Conservation (phyloP, 2,329 filamentous ascomycete species). For the Ramichloridium luteum region DNA sequence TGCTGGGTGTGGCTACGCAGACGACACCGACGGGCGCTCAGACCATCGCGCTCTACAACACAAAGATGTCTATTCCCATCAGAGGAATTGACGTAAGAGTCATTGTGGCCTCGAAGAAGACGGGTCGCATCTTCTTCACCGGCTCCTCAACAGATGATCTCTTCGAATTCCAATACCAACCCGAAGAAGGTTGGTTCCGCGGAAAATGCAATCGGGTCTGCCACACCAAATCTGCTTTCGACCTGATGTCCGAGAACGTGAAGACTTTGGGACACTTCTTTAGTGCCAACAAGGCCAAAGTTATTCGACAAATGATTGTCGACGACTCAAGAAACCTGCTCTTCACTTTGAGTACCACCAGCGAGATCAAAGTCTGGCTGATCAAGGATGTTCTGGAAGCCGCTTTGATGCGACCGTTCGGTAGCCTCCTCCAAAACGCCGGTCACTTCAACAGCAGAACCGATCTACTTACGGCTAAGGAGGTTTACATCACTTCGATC, state of each 20-base stretch:
- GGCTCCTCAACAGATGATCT: constrained; percentile 72
- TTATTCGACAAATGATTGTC: constrained; percentile 66
- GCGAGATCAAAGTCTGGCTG: constrained; percentile 83
- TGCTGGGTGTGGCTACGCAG: constrained; percentile 68
- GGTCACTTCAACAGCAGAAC: constrained; percentile 68
- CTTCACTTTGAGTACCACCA: constrained; percentile 79
- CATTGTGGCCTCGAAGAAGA: constrained; percentile 64
- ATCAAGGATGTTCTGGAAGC: constrained; percentile 51
- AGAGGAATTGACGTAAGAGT: constrained; percentile 59
- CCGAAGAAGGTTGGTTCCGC: constrained; percentile 95
- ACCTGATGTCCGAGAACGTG: constrained; percentile 31
- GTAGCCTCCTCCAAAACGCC: constrained; percentile 53
- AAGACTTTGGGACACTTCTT: constrained; percentile 16
- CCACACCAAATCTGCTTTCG: constrained; percentile 46
- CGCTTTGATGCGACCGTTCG: constrained; percentile 43
- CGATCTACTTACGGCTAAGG: constrained; percentile 54
- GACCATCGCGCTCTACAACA: constrained; percentile 71
- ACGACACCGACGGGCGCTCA: constrained; percentile 55
- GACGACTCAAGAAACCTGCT: constrained; percentile 81
- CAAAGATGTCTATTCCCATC: constrained; percentile 68
- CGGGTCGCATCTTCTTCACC: constrained; percentile 87
- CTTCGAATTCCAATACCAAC: constrained; percentile 89
- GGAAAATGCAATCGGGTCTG: constrained; percentile 58
- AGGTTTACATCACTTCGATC: constrained; percentile 67
- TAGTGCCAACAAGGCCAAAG: constrained; percentile 37